phyloP scores from a whole-genome alignment of 2,329 filamentous ascomycete species.

The Zymoseptoria brevis region DNA sequence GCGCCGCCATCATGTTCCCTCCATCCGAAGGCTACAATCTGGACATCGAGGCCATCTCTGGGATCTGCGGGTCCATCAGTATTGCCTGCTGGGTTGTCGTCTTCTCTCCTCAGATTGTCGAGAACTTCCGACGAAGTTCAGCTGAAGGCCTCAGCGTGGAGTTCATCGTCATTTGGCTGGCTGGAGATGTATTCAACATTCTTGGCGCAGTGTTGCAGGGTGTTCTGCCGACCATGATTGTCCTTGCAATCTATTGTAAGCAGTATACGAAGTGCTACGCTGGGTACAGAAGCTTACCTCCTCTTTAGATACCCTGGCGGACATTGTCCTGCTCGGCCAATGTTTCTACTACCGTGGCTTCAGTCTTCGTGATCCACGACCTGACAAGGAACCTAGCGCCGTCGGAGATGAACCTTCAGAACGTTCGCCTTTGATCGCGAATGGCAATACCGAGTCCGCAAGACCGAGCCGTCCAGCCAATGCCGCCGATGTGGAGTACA shows the following conservation, averaged over 20 bases:
- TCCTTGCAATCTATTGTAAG: constrained; percentile 25
- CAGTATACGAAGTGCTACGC: no score
- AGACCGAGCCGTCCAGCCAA: constrained; percentile 9
- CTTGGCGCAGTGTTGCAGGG: constrained; percentile 84
- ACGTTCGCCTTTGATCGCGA: constrained; percentile 27
- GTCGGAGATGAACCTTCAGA: constrained; percentile 26
- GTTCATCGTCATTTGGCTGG: constrained; percentile 86
- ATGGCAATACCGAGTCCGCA: not conserved
- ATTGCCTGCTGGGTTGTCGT: constrained; percentile 98
- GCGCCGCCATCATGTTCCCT: constrained; percentile 40
- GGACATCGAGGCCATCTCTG: constrained; percentile 83
- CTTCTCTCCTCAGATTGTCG: constrained; percentile 92
- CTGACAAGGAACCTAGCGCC: constrained; percentile 15
- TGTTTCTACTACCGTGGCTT: constrained; percentile 96
- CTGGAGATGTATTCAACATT: constrained; percentile 95
- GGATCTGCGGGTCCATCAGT: constrained; percentile 89
- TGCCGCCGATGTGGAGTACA: constrained; percentile 22
- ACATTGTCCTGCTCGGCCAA: constrained; percentile 78
- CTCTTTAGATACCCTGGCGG: constrained; percentile 66
- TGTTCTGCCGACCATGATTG: constrained; percentile 83
- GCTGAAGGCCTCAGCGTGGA: constrained; percentile 84
- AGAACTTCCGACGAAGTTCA: constrained; percentile 79
- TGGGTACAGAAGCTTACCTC: not conserved
- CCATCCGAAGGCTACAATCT: constrained; percentile 51
- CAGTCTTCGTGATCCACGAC: constrained; percentile 65